Evolutionary conservation across 441 rosid species (phyloP), one percentile per base, ranked within the genome.

Genomic region (Brassica balearica): DNA sequence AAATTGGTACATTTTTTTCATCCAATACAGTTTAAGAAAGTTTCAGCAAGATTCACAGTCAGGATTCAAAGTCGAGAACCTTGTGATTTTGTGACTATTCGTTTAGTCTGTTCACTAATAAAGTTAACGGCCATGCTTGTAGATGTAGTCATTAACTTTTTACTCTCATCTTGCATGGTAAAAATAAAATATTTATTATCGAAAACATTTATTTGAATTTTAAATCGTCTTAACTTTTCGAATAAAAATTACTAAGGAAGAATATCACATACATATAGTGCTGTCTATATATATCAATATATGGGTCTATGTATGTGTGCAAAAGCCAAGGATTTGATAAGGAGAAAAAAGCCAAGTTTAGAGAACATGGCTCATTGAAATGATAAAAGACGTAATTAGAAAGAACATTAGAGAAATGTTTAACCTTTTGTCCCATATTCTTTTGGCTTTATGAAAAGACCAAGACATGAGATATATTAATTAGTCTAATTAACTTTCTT

Each of bases 331-430:
- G 32, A 25, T 71, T 71, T 10, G 11, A 53, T 70, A 38, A 64
- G 20, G 48, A 23, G 55, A 56, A 77, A 19, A 15, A 19, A 46
- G 77, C 58, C 77, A 72, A 78, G 69, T 60, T 6, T 59, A 60
- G 34, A 67, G 72, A 77, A 64, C 73, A 67, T 72, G 77, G 77
- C 81, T 72, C 77, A 60, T 32, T 67, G 73, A 72, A 72, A 29
- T 10, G 23, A 60, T 60, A 29, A 72, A 60, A 72, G 77, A 60
- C 65, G 43, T 46, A 78, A 72, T 59, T 78, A 72, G 48, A 72
- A 58, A 72, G 46, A 15, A 5, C 20, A 29, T 59, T 72, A 72
- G 43, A 59, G 23, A 48, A 38, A 67, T 59, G 48, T 43, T 43
- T 6, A 43, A 55, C 68, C 41, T 38, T 71, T 71, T 71, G 61